Evolutionary conservation across 2,329 filamentous ascomycete species (phyloP).

Genomic region (Colletotrichum limetticola): DNA sequence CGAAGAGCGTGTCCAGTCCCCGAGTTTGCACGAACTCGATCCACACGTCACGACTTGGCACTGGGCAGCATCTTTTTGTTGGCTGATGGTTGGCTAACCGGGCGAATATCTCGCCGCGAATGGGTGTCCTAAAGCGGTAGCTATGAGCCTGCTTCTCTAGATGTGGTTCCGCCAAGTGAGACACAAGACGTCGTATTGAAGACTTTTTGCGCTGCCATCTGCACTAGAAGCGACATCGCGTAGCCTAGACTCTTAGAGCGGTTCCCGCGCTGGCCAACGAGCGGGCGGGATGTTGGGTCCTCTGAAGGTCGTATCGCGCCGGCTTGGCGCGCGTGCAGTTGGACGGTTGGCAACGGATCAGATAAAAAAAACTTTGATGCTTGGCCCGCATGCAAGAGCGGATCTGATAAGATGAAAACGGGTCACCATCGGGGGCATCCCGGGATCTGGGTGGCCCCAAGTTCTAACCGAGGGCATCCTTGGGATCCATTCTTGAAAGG

Average conservation of each 20-base stretch:
- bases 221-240: neutral
- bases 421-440: neutral
- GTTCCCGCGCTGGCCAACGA: slow-evolving; percentile 7
- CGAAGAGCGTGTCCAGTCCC: neutral
- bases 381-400: slow-evolving; percentile 21
- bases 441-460: neutral
- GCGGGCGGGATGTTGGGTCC: neutral
- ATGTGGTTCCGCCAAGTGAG: neutral
- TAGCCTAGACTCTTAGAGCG: neutral
- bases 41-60: slow-evolving; percentile 18
- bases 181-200: neutral
- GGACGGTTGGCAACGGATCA: slow-evolving; percentile 20
- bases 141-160: neutral
- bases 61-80: too few species aligned
- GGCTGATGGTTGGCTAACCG: slow-evolving; percentile 3
- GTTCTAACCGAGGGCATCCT: neutral
- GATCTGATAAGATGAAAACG: slow-evolving; percentile 29
- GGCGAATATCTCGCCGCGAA: neutral
- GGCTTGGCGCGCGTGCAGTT: neutral
- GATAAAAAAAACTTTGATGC: slow-evolving; percentile 18
- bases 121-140: neutral
- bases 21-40: slow-evolving; percentile 16
- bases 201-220: neutral
- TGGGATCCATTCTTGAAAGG: neutral
- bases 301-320: slow-evolving; percentile 1